Conservation (phyloP, 345 rosid genomes). For the Erysimum cheiranthoides region DNA sequence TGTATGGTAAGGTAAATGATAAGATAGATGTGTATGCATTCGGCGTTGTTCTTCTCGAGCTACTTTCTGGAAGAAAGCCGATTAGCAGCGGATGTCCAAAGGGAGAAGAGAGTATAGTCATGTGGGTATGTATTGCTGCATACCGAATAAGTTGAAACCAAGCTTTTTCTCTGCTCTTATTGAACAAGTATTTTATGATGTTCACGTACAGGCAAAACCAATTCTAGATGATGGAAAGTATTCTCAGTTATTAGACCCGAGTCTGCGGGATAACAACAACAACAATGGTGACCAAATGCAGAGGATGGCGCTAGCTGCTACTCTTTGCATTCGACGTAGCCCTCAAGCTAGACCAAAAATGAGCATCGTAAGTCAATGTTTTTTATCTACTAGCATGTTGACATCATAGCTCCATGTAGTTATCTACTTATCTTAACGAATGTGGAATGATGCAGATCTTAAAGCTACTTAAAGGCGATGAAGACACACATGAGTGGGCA, state of each 20-base stretch:
- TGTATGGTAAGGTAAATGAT: slow-evolving; percentile 89
- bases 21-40: slow-evolving; percentile 94
- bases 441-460: slow-evolving; percentile 55
- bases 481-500: slow-evolving; percentile 63
- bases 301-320: slow-evolving; percentile 86
- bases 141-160: slow-evolving; percentile 27
- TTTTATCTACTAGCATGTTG: not conserved
- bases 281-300: slow-evolving; percentile 58
- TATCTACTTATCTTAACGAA: not conserved
- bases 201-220: slow-evolving; percentile 75
- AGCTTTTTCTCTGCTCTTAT: slow-evolving; percentile 5
- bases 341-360: slow-evolving; percentile 81
- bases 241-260: slow-evolving; percentile 67
- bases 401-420: not conserved
- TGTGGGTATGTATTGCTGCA: slow-evolving; percentile 96
- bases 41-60: slow-evolving; percentile 96
- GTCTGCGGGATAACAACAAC: slow-evolving; percentile 43
- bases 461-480: slow-evolving; percentile 82
- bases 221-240: slow-evolving; percentile 66
- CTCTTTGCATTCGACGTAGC: slow-evolving; percentile 74
- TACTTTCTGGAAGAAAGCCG: slow-evolving; percentile 88
- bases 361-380: slow-evolving; percentile 58
- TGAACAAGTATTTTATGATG: slow-evolving; percentile 6
- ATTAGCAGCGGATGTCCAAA: slow-evolving; percentile 67
- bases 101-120: slow-evolving; percentile 87